Percentiles rank a stretch among this genome's conserved stretches.
Conservation (phyloP, 1,139 yeast genomes). For the Kodamaea suecica region DNA sequence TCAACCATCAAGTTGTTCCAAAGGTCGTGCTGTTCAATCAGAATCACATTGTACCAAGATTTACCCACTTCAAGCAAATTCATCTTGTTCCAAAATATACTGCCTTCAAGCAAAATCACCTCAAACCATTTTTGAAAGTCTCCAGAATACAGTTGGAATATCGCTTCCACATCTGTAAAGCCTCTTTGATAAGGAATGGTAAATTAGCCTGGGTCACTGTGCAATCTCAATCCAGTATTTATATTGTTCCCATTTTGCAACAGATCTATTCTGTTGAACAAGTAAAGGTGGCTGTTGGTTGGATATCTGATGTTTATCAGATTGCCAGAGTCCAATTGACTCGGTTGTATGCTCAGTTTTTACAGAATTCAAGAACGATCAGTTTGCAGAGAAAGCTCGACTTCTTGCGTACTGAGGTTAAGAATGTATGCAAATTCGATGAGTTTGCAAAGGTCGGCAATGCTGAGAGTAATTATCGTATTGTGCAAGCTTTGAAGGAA, state of each 20-base stretch:
- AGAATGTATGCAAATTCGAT: conserved; percentile 19
- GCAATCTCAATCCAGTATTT: not conserved
- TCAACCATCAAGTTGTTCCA: no score
- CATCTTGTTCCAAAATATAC: conserved; percentile 2
- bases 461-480: conserved; percentile 12
- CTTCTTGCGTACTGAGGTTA: conserved; percentile 30
- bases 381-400: conserved; percentile 15
- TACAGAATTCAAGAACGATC: conserved; percentile 4
- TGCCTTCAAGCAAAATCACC: not conserved
- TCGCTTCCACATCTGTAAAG: not conserved
- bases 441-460: conserved; percentile 15
- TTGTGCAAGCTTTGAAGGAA: conserved; percentile 24
- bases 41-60: no score
- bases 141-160: conserved; percentile 2
- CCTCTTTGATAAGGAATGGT: not conserved
- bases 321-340: not conserved
- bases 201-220: conserved; percentile 1
- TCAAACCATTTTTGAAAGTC: conserved; percentile 3
- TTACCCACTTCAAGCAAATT: no score
- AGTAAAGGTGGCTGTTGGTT: conserved; percentile 5
- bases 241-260: conserved; percentile 3
- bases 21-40: no score
- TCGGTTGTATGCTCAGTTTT: conserved; percentile 1
- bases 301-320: not conserved
- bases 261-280: conserved; percentile 5